These are phyloP conservation scores for Furcasterigmium furcatum DNA, from an alignment of 2,329 filamentous ascomycete genomes.

Conservation along the genomic window DNA sequence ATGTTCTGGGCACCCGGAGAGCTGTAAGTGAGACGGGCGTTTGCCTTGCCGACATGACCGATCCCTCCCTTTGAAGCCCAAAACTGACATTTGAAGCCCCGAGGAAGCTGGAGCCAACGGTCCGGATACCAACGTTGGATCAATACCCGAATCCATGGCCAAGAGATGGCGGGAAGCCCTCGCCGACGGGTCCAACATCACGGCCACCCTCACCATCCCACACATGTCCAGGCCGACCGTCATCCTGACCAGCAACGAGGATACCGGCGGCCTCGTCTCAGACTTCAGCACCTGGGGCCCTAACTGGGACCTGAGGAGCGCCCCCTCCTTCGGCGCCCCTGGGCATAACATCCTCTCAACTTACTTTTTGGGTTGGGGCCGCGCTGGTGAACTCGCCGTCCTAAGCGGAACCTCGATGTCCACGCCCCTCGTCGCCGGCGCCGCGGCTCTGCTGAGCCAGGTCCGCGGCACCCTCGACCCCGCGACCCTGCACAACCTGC, in stretches of 20 bases:
- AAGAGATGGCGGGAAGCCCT: background rate
- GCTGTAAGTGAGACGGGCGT: conserved; percentile 6
- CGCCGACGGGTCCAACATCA: conserved; percentile 4
- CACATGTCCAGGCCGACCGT: conserved; percentile 5
- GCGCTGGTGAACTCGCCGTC: conserved; percentile 42
- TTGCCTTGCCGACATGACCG: background rate
- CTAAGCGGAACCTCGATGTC: conserved; percentile 24
- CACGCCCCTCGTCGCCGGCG: conserved; percentile 10
- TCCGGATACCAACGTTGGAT: background rate
- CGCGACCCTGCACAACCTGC: conserved; percentile 41
- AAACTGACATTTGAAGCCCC: no score
- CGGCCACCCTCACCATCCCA: conserved; percentile 12
- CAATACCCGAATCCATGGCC: background rate
- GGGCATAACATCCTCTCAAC: conserved; percentile 58
- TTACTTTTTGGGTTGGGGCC: conserved; percentile 38
- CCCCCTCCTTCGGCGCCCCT: conserved; percentile 53
- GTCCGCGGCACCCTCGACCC: conserved; percentile 49
- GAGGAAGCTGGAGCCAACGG: background rate
- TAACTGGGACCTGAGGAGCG: conserved; percentile 53
- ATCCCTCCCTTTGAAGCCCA: no score
- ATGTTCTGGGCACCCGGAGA: conserved; percentile 15
- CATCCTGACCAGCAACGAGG: conserved; percentile 26
- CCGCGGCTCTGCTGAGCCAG: conserved; percentile 50
- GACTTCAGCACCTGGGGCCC: conserved; percentile 58
- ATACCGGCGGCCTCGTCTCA: conserved; percentile 49